A percentile compares a stretch with the other conserved stretches of the same genome.
These are phyloP conservation scores for Nitzschia palea DNA, from an alignment of 108 stramenopile species.

Conservation along the genomic window DNA sequence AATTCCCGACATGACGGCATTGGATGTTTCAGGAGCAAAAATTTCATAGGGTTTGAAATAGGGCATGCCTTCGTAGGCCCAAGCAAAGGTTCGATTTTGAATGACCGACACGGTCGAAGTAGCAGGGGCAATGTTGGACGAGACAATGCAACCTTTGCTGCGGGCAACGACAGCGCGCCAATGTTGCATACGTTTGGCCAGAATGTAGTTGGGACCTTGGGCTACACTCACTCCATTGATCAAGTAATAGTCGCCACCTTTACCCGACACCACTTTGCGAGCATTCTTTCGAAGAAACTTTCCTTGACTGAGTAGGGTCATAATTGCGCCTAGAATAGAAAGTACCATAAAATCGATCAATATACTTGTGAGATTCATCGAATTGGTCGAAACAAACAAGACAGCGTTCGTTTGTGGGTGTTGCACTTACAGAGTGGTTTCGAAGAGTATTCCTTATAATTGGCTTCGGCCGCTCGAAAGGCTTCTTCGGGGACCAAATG, in stretches of 20 bases:
- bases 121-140: constrained; percentile 95
- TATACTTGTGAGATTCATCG: neutral
- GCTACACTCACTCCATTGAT: constrained; percentile 91
- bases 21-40: constrained; percentile 95
- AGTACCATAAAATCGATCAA: neutral
- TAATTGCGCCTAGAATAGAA: constrained; percentile 46
- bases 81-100: constrained; percentile 94
- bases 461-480: constrained; percentile 69
- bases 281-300: constrained; percentile 81
- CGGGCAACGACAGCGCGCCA: constrained; percentile 95
- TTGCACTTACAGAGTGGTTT: constrained; percentile 62
- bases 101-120: constrained; percentile 94
- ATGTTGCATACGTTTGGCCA: constrained; percentile 98
- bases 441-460: constrained; percentile 67
- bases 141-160: constrained; percentile 88
- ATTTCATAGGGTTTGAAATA: constrained; percentile 96
- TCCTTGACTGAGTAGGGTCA: constrained; percentile 66
- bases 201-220: constrained; percentile 97
- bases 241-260: constrained; percentile 70
- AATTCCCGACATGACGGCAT: constrained; percentile 96
- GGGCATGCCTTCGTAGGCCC: constrained; percentile 98
- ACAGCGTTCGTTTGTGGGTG: too few relatives aligned
- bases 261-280: constrained; percentile 56
- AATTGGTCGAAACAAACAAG: too few relatives aligned
- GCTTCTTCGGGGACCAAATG: constrained; percentile 93